Evolutionary conservation across 768 basidiomycete species (phyloP).

Genomic region (Exsudoporus frostii): DNA sequence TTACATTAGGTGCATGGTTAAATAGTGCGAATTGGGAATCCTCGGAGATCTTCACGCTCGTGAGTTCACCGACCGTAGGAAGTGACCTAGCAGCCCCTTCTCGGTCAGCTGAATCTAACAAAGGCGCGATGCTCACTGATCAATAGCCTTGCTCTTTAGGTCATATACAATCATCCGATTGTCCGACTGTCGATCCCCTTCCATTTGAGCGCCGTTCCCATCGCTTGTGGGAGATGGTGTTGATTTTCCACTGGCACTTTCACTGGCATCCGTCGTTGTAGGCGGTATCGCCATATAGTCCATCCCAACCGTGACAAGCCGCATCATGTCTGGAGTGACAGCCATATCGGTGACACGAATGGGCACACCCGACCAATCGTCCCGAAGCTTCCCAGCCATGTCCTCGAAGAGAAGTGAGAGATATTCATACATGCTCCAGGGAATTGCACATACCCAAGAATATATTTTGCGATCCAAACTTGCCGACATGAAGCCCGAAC

Average conservation of each 20-base stretch:
- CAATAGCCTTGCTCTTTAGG: conserved; percentile 60
- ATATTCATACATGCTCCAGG: too few species aligned
- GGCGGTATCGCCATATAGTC: conserved; percentile 34
- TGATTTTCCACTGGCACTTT: conserved; percentile 35
- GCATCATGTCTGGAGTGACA: conserved; percentile 78
- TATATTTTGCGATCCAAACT: conserved; percentile 82
- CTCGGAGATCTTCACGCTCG: conserved; percentile 80
- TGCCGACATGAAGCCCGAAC: conserved; percentile 85
- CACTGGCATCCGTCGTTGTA: conserved; percentile 15
- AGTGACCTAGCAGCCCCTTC: conserved; percentile 46
- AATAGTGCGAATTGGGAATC: conserved; percentile 87
- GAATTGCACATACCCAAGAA: conserved; percentile 63
- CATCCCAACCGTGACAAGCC: conserved; percentile 84
- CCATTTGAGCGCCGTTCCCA: conserved; percentile 34
- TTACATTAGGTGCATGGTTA: conserved; percentile 83
- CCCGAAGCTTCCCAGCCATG: conserved; percentile 64
- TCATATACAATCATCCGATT: conserved; percentile 77
- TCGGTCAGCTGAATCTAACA: conserved; percentile 7
- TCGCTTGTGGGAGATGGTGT: conserved; percentile 29
- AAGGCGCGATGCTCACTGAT: conserved; percentile 51
- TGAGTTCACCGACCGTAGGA: conserved; percentile 73
- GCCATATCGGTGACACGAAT: conserved; percentile 87
- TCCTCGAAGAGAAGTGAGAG: conserved; percentile 49
- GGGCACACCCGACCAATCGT: conserved; percentile 64
- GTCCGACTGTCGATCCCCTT: conserved; percentile 39